Percentiles rank a stretch among this genome's conserved stretches.
Conservation (phyloP, 1,284 basidiomycete genomes). For the Cutaneotrichosporon daszewskae region DNA sequence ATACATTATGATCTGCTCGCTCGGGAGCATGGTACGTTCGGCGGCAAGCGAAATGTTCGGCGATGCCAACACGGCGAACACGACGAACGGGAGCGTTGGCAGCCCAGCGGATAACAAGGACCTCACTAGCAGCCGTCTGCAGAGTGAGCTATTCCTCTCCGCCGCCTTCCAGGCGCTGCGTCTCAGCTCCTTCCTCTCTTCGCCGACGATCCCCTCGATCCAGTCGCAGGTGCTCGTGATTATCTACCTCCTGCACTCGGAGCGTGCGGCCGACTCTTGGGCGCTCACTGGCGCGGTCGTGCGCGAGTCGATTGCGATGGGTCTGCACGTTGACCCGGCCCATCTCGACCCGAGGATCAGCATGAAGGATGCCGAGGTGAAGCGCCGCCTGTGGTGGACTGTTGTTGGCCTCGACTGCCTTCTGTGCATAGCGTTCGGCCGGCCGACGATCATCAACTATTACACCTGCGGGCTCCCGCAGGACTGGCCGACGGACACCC, state of each 20-base stretch:
- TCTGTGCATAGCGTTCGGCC: constrained; percentile 42
- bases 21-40: constrained; percentile 43
- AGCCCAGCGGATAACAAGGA: constrained; percentile 18
- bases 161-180: constrained; percentile 46
- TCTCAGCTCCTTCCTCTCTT: constrained; percentile 46
- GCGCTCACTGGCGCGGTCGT: constrained; percentile 37
- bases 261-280: constrained; percentile 46
- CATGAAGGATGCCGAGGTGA: constrained; percentile 42
- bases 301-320: constrained; percentile 43
- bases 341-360: constrained; percentile 39
- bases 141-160: constrained; percentile 46
- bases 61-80: background rate
- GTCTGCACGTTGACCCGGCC: constrained; percentile 44
- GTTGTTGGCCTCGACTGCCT: constrained; percentile 44
- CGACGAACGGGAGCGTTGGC: background rate
- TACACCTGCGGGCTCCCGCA: constrained; percentile 44
- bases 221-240: constrained; percentile 42
- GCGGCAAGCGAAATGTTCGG: constrained; percentile 42
- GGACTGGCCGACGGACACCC: constrained; percentile 37
- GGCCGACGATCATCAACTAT: constrained; percentile 42
- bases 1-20: constrained; percentile 45
- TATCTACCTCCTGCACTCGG: constrained; percentile 43
- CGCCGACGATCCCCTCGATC: constrained; percentile 40
- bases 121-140: constrained; percentile 41
- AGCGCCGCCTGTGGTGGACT: constrained; percentile 45